Percentiles rank a stretch among this genome's conserved stretches.
Evolutionary conservation across 768 basidiomycete species (phyloP).

Genomic region (Russula emetica): DNA sequence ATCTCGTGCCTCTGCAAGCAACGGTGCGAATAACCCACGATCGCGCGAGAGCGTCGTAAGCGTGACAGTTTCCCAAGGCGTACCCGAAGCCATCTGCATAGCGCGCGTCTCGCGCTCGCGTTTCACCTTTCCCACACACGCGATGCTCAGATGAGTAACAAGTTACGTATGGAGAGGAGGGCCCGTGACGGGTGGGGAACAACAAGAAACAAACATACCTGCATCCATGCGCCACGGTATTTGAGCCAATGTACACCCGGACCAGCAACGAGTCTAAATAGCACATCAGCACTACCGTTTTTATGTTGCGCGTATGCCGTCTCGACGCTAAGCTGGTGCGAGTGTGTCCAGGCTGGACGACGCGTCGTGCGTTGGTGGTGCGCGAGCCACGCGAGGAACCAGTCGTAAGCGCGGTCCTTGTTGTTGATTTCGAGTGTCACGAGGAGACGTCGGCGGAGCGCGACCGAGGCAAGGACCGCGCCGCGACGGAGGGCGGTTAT

Average conservation of each 20-base stretch:
- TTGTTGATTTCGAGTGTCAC: constrained; percentile 95
- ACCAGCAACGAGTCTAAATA: constrained; percentile 93
- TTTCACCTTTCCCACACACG: constrained; percentile 58
- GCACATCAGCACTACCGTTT: constrained; percentile 85
- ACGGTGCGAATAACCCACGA: constrained; percentile 67
- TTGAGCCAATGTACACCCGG: constrained; percentile 92
- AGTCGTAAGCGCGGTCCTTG: constrained; percentile 90
- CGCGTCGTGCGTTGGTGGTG: constrained; percentile 41
- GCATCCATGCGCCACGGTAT: constrained; percentile 92
- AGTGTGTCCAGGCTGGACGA: constrained; percentile 52
- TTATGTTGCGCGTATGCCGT: constrained; percentile 84
- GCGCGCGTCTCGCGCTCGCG: constrained; percentile 91
- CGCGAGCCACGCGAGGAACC: constrained; percentile 97
- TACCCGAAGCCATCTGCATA: constrained; percentile 85
- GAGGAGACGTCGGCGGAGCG: constrained; percentile 84
- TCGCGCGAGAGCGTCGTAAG: constrained; percentile 90
- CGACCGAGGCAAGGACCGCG: constrained; percentile 59
- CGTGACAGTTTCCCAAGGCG: constrained; percentile 96
- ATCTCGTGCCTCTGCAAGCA: constrained; percentile 87
- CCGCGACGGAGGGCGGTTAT: constrained; percentile 71
- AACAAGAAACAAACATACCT: too few species aligned
- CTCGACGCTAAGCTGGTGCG: constrained; percentile 93
- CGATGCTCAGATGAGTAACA: too few species aligned
- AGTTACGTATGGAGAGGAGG: too few species aligned
- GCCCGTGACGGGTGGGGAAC: too few species aligned